Conservation (phyloP, 805 yeast genomes). For the Candida awuae region DNA sequence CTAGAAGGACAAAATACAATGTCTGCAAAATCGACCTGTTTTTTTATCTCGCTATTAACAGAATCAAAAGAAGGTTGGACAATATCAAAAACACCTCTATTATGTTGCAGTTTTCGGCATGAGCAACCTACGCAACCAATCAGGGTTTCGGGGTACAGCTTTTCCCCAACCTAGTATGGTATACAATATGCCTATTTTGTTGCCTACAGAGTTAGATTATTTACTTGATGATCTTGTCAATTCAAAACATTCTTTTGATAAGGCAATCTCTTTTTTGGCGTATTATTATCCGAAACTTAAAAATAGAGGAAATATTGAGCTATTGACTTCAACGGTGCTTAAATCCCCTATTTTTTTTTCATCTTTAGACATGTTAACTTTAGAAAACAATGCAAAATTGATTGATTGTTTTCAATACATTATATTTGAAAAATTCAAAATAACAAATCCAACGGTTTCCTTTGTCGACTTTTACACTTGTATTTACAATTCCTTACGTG, state of each 20-base stretch:
- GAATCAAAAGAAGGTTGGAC: background rate
- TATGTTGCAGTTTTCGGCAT: no score
- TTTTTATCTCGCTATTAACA: no score
- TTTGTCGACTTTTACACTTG: conserved; percentile 35
- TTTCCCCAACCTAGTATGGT: no score
- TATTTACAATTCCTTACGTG: conserved; percentile 8
- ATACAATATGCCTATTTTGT: no score
- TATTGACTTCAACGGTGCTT: conserved; percentile 38
- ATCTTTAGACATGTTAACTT: conserved; percentile 17
- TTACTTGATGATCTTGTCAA: conserved; percentile 36
- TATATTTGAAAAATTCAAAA: conserved; percentile 36
- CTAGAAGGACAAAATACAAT: background rate
- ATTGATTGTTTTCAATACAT: conserved; percentile 43
- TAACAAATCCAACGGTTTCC: conserved; percentile 42
- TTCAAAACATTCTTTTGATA: conserved; percentile 29
- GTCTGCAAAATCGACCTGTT: background rate
- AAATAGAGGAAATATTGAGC: conserved; percentile 36
- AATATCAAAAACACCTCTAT: no score
- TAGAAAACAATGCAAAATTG: conserved; percentile 31
- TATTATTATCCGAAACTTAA: conserved; percentile 45
- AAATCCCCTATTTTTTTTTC: conserved; percentile 33
- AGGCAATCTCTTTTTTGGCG: conserved; percentile 38
- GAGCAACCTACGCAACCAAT: no score
- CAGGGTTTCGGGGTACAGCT: no score
- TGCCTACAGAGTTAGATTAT: conserved; percentile 40